These are phyloP conservation scores for Aspergillus diversus DNA, from an alignment of 495 filamentous ascomycete genomes.

Conservation along the genomic window DNA sequence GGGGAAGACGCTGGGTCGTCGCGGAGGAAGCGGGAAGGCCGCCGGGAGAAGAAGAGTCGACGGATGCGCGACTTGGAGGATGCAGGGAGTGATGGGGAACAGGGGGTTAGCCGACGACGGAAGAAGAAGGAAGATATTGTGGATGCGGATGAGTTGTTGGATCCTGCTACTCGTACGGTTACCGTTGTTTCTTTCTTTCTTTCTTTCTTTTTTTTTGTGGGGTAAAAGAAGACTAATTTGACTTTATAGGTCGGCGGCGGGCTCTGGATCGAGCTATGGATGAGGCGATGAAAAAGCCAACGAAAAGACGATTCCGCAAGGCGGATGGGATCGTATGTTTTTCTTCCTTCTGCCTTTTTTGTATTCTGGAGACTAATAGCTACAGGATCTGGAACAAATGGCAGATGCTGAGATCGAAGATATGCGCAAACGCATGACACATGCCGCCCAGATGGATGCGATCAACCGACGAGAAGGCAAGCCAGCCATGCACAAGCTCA, in stretches of 20 bases:
- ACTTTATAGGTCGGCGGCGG: conserved; percentile 62
- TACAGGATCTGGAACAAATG: conserved; percentile 82
- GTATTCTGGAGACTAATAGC: conserved; percentile 21
- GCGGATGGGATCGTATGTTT: conserved; percentile 83
- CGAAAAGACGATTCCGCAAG: conserved; percentile 73
- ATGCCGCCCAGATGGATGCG: conserved; percentile 86
- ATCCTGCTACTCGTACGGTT: conserved; percentile 55
- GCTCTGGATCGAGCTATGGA: conserved; percentile 87
- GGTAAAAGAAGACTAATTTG: not conserved
- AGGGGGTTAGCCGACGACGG: conserved; percentile 54
- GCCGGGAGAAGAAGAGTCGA: conserved; percentile 76
- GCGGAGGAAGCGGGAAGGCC: conserved; percentile 75
- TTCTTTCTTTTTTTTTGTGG: not conserved
- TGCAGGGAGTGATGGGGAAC: conserved; percentile 59
- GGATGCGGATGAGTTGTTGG: conserved; percentile 66
- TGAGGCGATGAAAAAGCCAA: conserved; percentile 80
- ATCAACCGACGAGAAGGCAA: conserved; percentile 72
- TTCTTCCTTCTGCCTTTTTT: not conserved
- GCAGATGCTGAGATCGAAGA: conserved; percentile 87
- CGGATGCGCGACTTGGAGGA: conserved; percentile 55
- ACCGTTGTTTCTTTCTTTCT: conserved; percentile 5
- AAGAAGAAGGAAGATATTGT: conserved; percentile 55
- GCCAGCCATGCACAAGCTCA: conserved; percentile 89
- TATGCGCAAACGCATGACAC: conserved; percentile 88
- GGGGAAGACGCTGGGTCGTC: conserved; percentile 55